Evolutionary conservation across 1,139 yeast species (phyloP).

Genomic region (Candida pseudocylindracea): DNA sequence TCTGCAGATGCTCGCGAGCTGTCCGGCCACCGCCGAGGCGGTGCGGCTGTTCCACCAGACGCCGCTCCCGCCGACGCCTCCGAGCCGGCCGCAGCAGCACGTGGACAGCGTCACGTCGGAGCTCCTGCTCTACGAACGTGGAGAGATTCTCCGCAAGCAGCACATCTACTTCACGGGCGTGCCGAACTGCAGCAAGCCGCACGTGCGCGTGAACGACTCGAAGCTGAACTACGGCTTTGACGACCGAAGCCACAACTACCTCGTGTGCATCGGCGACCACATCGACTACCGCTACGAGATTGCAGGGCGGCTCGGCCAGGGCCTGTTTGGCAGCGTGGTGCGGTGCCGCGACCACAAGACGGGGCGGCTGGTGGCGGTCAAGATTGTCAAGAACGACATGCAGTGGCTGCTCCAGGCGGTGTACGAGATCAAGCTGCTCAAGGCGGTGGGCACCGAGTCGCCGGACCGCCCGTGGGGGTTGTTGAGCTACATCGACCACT

Average conservation of each 20-base stretch:
- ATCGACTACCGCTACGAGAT: slow-evolving; percentile 58
- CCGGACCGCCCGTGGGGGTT: slow-evolving; percentile 6
- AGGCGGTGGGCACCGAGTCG: slow-evolving; percentile 12
- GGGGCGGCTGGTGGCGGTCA: slow-evolving; percentile 35
- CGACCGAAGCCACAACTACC: slow-evolving; percentile 44
- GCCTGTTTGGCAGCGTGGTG: slow-evolving; percentile 70
- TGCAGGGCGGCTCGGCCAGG: slow-evolving; percentile 38
- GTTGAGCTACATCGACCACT: slow-evolving; percentile 41
- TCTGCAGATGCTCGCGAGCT: too few relatives aligned
- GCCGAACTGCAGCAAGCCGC: slow-evolving; percentile 3
- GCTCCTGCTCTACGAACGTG: slow-evolving; percentile 26
- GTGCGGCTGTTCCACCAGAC: too few relatives aligned
- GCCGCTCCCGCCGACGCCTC: too few relatives aligned
- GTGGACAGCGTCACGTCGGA: neutral
- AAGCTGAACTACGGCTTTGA: slow-evolving; percentile 49
- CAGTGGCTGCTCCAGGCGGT: slow-evolving; percentile 64
- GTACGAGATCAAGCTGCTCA: slow-evolving; percentile 52
- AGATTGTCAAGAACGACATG: slow-evolving; percentile 53
- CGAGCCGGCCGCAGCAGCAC: too few relatives aligned
- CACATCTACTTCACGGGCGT: slow-evolving; percentile 17
- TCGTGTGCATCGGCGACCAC: slow-evolving; percentile 39
- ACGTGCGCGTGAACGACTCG: slow-evolving; percentile 21
- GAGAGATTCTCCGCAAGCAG: slow-evolving; percentile 21
- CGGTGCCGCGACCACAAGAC: slow-evolving; percentile 45
- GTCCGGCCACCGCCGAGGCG: too few relatives aligned